Base-by-base conservation (phyloP, 2,329 filamentous ascomycete genomes). In the Beauveria sp. region DNA sequence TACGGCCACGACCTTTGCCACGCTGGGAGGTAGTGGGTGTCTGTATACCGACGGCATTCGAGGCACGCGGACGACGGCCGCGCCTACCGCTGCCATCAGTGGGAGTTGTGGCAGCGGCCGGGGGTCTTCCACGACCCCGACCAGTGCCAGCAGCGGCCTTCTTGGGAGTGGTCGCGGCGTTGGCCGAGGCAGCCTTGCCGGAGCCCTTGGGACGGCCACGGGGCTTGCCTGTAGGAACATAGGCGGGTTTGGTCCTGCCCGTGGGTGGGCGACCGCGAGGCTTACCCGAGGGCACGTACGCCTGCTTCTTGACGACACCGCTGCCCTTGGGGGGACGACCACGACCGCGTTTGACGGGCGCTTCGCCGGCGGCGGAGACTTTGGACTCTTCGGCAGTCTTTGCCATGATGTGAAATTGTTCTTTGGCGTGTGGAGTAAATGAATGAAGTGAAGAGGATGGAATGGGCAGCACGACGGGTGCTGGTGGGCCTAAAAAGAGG, bases 181-280 rank as follows among this genome's bases (percentile, higher is more conserved):
- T 20, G 22, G 22, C 22, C 22, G 22, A 24, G 22, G 22, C 22
- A 3, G 63, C 14, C 63, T 71, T 71, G 63, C 68, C 72, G 63
- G 69, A 73, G 66, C 79, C 79, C 62, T 75, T 75, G 45, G 79
- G 79, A 10, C 79, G 76, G 31, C 79, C 79, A n/a, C 79, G 77
- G 46, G 77, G 77, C n/a, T 76, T 74, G 38, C 79, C 79, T 1
- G 73, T 74, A 26, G 77, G 73, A 3, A 69, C 71, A 42, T 76
- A 74, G 56, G 70, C 55, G 24, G 69, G 69, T 65, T 72, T 70
- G 34, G 68, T 66, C 20, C 67, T 72, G 5, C 68, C 70, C 50
- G 74, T 74, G 2, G 49, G 49, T 59, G 78, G 78, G 46, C 78
- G 76, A 52, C 78, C 79, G 22, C 75, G 77, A 20, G 75, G 75